phyloP scores from a whole-genome alignment of 805 yeast species.

The Candida saitoana region DNA sequence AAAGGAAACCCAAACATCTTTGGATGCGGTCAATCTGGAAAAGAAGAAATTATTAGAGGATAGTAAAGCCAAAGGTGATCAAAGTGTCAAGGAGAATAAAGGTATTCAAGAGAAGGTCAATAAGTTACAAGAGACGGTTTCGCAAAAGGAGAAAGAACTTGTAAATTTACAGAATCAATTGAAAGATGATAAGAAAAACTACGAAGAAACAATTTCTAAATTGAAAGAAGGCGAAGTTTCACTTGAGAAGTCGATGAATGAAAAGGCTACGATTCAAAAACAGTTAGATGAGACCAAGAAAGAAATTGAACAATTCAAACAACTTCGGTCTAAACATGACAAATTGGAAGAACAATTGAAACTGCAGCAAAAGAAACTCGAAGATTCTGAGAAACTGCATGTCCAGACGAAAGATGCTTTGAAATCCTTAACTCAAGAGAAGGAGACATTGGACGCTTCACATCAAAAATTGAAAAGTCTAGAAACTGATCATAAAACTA shows the following conservation, averaged over 20 bases:
- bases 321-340: background rate
- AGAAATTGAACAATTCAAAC: background rate
- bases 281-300: background rate
- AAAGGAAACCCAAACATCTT: background rate
- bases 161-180: slow-evolving; percentile 6
- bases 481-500: background rate
- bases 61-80: background rate
- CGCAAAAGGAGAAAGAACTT: slow-evolving; percentile 13
- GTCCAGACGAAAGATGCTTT: background rate
- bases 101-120: background rate
- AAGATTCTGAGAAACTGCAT: background rate
- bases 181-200: background rate
- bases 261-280: background rate
- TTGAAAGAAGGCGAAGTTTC: slow-evolving; percentile 3
- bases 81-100: background rate
- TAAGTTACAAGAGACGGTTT: background rate
- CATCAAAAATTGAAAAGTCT: background rate
- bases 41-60: background rate
- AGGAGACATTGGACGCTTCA: background rate
- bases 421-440: background rate
- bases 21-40: background rate
- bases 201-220: background rate
- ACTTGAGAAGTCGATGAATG: background rate
- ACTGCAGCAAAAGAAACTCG: background rate
- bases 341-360: slow-evolving; percentile 1